Base-by-base conservation (phyloP, 2,329 filamentous ascomycete species). In the Catunica adiposa region DNA sequence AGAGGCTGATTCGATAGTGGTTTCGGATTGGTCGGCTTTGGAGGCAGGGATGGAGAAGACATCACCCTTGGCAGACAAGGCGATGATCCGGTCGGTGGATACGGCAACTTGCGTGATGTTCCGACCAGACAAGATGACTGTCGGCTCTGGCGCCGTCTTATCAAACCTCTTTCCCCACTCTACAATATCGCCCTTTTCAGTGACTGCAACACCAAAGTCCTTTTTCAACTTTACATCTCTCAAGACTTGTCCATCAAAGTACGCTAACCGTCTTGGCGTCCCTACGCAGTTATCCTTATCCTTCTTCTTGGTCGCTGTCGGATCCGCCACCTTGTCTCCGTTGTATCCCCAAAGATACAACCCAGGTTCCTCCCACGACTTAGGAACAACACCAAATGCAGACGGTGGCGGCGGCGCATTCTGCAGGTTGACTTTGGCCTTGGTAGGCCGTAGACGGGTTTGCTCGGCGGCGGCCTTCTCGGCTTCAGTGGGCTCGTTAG, bases 281-380 rank as follows among this genome's bases (percentile, higher is more conserved):
- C 94, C 96, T 66, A 97, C 74, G 60, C 83, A 77, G 29, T 73
- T 71, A 55, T 95, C 89, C 53, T 83, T 76, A 40, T 52, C 50
- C 50, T 52, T 52, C 17, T 52, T 52, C 50, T 52, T 52, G n/a
- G 11, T 31, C 7, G 85, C 90, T 60, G 84, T 82, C 1, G 89
- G 89, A 44, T 89, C 89, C 38, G 86, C 86, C n/a, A 95, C 89
- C 62, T 78, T 78, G 59, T 89, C 87, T 15, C 73, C 72, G 63
- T 98, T 98, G 17, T 84, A 88, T 0, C 92, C 92, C 90, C 92
- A 98, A 3, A 84, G 81, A 68, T 94, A 97, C 0, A 97, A 84
- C 1, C 89, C 92, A 0, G 92, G 90, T 59, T 86, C 82, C 68
- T 80, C 79, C 75, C 77, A 81, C 68, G 86, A 94, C 64, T 79